Evolutionary conservation across 2,329 filamentous ascomycete genomes (phyloP).

Genomic region (Colletotrichum shisoi): DNA sequence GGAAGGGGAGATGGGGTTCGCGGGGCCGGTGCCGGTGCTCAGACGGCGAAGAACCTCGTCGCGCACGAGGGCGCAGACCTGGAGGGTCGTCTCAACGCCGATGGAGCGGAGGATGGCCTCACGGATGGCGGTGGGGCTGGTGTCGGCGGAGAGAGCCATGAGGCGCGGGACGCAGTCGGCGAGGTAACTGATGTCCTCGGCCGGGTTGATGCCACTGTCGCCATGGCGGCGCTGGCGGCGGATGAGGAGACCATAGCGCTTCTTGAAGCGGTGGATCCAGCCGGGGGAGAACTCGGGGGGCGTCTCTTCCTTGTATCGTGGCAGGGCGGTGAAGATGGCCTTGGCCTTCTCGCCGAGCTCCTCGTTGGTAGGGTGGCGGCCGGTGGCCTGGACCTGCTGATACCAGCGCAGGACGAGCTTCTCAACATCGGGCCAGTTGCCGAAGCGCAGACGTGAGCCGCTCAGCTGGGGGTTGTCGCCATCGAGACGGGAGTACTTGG

Average conservation of each 20-base stretch:
- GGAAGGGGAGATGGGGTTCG: slow-evolving; percentile 24
- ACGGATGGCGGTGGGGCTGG: slow-evolving; percentile 66
- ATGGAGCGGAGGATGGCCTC: slow-evolving; percentile 65
- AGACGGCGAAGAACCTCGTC: slow-evolving; percentile 62
- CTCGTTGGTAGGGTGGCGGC: slow-evolving; percentile 68
- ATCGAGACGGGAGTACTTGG: slow-evolving; percentile 69
- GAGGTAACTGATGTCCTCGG: slow-evolving; percentile 67
- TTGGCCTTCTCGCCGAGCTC: slow-evolving; percentile 70
- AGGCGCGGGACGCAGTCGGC: slow-evolving; percentile 67
- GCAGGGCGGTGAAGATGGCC: slow-evolving; percentile 64
- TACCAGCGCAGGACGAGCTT: slow-evolving; percentile 66
- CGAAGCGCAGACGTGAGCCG: slow-evolving; percentile 68
- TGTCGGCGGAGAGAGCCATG: slow-evolving; percentile 66
- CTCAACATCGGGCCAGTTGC: slow-evolving; percentile 71
- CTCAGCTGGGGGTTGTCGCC: slow-evolving; percentile 66
- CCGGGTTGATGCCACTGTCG: slow-evolving; percentile 56
- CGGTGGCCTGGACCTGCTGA: slow-evolving; percentile 59
- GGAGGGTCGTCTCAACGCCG: slow-evolving; percentile 63
- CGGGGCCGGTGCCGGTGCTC: slow-evolving; percentile 31
- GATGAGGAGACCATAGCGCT: slow-evolving; percentile 66
- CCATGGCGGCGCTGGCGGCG: slow-evolving; percentile 63
- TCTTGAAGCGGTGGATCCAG: slow-evolving; percentile 72
- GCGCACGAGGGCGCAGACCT: slow-evolving; percentile 64
- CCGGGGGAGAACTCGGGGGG: slow-evolving; percentile 69
- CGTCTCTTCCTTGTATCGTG: slow-evolving; percentile 67